Base-by-base conservation (phyloP, 805 yeast genomes). In the Starmerella bombi region DNA sequence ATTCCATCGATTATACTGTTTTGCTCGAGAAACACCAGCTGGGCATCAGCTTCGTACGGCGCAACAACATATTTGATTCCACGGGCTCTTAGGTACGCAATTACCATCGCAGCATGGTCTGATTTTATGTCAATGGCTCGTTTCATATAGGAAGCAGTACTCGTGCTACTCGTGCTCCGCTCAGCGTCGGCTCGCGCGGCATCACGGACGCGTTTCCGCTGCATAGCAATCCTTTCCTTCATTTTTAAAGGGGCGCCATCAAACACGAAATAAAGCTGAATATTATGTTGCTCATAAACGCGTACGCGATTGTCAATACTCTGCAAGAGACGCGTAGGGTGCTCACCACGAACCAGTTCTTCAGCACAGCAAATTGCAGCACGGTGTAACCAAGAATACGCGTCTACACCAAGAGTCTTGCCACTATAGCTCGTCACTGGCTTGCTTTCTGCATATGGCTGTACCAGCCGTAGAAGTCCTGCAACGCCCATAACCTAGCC, bases 21-120 rank as follows among this genome's bases (percentile, higher is more conserved):
- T 43, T 74, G 72, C 56, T 88, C 97, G 32, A 91, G 66, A 53
- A 77, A 84, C 8, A 86, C 97, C 80, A 91, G 74, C 59, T 91
- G 98, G 1, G 98, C 80, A 58, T 91, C 99, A 0, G 98, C 98
- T 61, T 91, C 99, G 57, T 84, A 91, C 0, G 99, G 99, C 0
- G 99, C 97, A 7, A 91, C 98, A 6, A 91, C 72, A 52, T 72
- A 88, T 44, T 67, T 70, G 36, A 91, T 74, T 1, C 61, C 59
- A 34, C 69, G 64, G 12, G 57, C 49, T 49, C 75, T 75, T 46
- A 93, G 66, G 19, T 55, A 50, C 21, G 52, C 80, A 55, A 86
- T 84, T 10, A 88, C 67, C 10, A 83, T 70, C 51, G 81, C 81
- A 4, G 95, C 96, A 91, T 91, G 85, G 47, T 75, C 74, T 1